Percentiles rank a stretch among this genome's conserved stretches.
These are phyloP conservation scores for Solanum tacnaense DNA, from an alignment of 257 asterid genomes.

Conservation along the genomic window DNA sequence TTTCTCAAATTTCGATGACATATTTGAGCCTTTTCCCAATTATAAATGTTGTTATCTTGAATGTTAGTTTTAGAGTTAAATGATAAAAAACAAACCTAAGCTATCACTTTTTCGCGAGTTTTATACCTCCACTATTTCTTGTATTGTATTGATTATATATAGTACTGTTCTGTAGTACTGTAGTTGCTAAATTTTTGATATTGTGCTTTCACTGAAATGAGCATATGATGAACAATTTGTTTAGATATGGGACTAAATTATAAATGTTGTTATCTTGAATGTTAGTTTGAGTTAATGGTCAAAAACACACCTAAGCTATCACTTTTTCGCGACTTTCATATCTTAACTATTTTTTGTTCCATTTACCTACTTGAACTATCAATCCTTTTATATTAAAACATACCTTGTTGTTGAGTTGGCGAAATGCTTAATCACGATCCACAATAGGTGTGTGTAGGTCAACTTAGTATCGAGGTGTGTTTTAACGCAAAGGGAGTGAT, in stretches of 20 bases:
- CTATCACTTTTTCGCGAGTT: not conserved
- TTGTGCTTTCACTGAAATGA: not conserved
- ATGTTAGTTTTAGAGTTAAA: not conserved
- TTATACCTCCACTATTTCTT: not conserved
- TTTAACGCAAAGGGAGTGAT: not conserved
- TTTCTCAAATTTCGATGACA: too few species aligned
- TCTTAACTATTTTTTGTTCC: not conserved
- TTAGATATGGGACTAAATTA: not conserved
- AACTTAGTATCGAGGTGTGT: not conserved
- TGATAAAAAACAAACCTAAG: not conserved
- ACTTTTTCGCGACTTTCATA: not conserved
- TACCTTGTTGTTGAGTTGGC: not conserved
- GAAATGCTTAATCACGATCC: not conserved
- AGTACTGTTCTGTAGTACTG: not conserved
- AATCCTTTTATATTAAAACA: not conserved
- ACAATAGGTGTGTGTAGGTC: not conserved
- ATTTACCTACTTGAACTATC: not conserved
- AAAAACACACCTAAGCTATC: not conserved
- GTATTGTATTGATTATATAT: not conserved
- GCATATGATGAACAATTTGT: not conserved
- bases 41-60: not conserved
- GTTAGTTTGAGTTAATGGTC: not conserved
- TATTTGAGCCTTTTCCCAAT: too few species aligned
- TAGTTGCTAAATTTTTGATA: not conserved
- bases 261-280: not conserved